A percentile compares a stretch with the other conserved stretches of the same genome.
These are phyloP conservation scores for Neohortaea acidophila DNA, from an alignment of 495 filamentous ascomycete species.

Conservation along the genomic window DNA sequence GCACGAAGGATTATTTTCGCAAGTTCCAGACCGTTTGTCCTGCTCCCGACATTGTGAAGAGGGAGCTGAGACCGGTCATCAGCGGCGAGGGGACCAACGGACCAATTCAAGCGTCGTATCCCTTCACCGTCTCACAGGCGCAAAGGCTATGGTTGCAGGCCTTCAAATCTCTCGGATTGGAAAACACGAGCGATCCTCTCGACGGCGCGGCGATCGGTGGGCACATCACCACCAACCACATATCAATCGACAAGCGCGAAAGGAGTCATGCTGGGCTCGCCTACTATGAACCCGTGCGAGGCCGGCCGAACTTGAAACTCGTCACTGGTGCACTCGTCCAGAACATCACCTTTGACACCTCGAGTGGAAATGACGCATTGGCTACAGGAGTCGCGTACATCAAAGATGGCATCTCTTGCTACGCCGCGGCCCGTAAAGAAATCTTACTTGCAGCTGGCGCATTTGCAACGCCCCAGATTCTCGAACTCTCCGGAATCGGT, in stretches of 20 bases:
- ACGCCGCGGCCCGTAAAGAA: conserved; percentile 24
- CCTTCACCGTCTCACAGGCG: background rate
- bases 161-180: conserved; percentile 1
- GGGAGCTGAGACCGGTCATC: background rate
- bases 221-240: conserved; percentile 8
- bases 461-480: conserved; percentile 47
- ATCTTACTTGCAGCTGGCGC: conserved; percentile 49
- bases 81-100: conserved; percentile 3
- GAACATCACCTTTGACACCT: conserved; percentile 3
- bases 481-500: conserved; percentile 51
- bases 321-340: conserved; percentile 4
- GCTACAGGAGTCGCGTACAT: conserved; percentile 2
- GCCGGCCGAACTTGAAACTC: conserved; percentile 4
- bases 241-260: conserved; percentile 7
- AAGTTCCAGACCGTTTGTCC: conserved; percentile 12
- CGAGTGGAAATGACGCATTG: background rate
- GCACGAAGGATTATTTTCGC: conserved; percentile 6
- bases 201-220: conserved; percentile 5
- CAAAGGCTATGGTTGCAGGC: conserved; percentile 9
- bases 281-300: conserved; percentile 2
- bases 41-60: background rate
- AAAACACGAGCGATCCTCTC: conserved; percentile 6
- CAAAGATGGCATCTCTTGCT: conserved; percentile 14
- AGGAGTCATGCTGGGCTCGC: conserved; percentile 9
- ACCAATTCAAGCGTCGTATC: conserved; percentile 8